Base-by-base conservation (phyloP, 768 basidiomycete species). In the Mycena sanguinolenta region DNA sequence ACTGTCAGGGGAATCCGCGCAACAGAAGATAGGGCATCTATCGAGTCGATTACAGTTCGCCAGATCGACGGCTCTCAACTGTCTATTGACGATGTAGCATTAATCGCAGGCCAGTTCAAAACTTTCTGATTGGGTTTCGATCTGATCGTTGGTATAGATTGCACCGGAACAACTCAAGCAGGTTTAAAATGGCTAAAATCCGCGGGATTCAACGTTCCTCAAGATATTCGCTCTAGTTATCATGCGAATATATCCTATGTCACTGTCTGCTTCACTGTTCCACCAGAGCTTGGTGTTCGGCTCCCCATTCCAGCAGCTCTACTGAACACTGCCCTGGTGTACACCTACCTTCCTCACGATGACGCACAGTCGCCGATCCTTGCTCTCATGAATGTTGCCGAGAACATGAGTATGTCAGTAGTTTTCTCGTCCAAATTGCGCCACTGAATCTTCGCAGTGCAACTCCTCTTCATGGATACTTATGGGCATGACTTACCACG, bases 121-220 rank as follows among this genome's bases (percentile, higher is more conserved):
- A 17, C 21, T 5, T 12, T 46, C n/a, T 55, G 19, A 7, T 9
- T 6, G 4, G 1, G 12, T 23, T 36, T 34, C 30, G 19, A 21
- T 55, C 32, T 34, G n/a, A 55, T 36, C 36, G 9, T 4, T 34
- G 16, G 0, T 6, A 30, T 34, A 58, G 55, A 58, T 14, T 58
- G 55, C 23, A 58, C 55, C 23, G 55, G 55, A 5, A 25, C 23
- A 14, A 39, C 55, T 38, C 55, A 58, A 10, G 55, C 55, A 13
- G 55, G 55, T 23, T 59, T 57, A 5, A 71, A 71, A 60, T 70
- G 69, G 69, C 25, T 70, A 28, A 60, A 57, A 21, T 12, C 59
- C 8, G 64, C 70, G 2, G 70, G 70, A 12, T 66, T 65, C 14
- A 10, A 25, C 10, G 0, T 71, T 21, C 28, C 63, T 0, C 44